Percentiles rank a stretch among this genome's conserved stretches.
Conservation (phyloP, 1,284 basidiomycete species). For the Crucibulum parvulum region DNA sequence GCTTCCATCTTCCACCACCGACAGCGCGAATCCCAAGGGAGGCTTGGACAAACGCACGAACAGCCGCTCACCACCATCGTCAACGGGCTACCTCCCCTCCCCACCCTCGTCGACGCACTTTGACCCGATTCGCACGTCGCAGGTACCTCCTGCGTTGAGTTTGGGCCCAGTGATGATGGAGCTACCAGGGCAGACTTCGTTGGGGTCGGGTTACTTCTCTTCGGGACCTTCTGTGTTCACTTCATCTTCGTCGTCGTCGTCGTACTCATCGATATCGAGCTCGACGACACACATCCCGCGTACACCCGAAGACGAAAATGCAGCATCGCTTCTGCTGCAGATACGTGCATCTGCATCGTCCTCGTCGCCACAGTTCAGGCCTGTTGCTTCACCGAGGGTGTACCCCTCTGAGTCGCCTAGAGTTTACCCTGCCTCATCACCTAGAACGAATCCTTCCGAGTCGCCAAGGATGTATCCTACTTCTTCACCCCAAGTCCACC, state of each 20-base stretch:
- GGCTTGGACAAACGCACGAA: too few relatives aligned
- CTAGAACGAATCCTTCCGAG: background rate
- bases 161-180: conserved; percentile 35
- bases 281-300: conserved; percentile 28
- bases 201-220: background rate
- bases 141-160: conserved; percentile 38
- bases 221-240: background rate
- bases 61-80: conserved; percentile 2
- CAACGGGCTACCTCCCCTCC: conserved; percentile 44
- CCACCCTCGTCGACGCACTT: conserved; percentile 52
- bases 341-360: conserved; percentile 50
- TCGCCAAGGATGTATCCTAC: background rate
- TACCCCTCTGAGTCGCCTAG: conserved; percentile 2
- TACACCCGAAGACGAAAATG: conserved; percentile 73
- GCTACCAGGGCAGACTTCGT: conserved; percentile 7
- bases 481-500: too few relatives aligned
- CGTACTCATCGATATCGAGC: conserved; percentile 3
- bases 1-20: conserved; percentile 12
- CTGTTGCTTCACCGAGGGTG: conserved; percentile 10
- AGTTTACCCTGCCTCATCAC: background rate
- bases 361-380: conserved; percentile 30
- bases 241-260: background rate
- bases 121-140: conserved; percentile 32
- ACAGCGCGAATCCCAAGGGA: background rate
- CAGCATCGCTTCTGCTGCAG: conserved; percentile 69